Evolutionary conservation across 352 stramenopile genomes (phyloP).

Genomic region (Phytophthora lateralis): DNA sequence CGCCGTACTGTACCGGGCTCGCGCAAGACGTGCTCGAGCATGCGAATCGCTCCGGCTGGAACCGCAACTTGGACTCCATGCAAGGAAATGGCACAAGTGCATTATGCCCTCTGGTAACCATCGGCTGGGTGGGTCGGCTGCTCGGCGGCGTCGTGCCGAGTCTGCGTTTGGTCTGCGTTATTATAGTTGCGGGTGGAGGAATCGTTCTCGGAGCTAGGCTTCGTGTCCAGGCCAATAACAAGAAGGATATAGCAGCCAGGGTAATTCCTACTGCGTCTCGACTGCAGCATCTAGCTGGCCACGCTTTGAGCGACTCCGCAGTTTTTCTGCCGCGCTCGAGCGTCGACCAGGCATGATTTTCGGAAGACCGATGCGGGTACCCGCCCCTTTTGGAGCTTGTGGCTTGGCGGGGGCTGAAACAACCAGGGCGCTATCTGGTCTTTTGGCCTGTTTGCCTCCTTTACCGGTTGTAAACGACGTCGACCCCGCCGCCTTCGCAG

Average conservation of each 20-base stretch:
- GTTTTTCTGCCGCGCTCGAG: conserved; percentile 35
- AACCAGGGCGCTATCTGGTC: not conserved
- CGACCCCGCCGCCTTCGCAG: conserved; percentile 6
- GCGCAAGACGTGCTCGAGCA: too few species aligned
- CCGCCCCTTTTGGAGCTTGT: conserved; percentile 5
- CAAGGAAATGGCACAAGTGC: too few species aligned
- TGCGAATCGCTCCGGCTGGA: too few species aligned
- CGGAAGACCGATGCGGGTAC: conserved; percentile 12
- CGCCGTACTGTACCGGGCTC: too few species aligned
- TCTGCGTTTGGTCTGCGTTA: too few species aligned
- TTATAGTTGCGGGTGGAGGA: too few species aligned
- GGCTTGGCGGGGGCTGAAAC: conserved; percentile 6
- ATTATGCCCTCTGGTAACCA: too few species aligned
- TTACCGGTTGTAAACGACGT: conserved; percentile 1
- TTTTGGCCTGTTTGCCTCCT: conserved; percentile 6
- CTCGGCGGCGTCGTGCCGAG: too few species aligned
- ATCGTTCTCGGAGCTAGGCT: too few species aligned
- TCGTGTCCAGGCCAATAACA: too few species aligned
- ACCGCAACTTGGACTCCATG: too few species aligned
- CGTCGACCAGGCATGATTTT: conserved; percentile 21
- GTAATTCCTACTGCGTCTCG: not conserved
- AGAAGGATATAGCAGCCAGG: not conserved
- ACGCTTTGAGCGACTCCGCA: conserved; percentile 27
- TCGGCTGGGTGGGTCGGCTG: too few species aligned
- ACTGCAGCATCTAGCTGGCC: not conserved